Conservation (phyloP, 73 alveolate genomes). For the Paramecium sexaurelia region DNA sequence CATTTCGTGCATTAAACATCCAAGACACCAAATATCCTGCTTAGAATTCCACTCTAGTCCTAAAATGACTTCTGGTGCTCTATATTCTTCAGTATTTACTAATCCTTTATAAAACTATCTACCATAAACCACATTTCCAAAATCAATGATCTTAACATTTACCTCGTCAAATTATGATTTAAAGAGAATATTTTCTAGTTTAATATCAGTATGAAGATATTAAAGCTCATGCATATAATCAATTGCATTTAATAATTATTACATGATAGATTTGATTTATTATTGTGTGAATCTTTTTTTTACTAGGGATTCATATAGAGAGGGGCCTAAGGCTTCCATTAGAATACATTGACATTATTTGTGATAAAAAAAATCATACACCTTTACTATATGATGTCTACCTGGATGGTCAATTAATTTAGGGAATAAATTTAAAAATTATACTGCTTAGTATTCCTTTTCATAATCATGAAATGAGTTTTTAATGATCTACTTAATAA, state of each 20-base stretch:
- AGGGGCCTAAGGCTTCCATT: not conserved
- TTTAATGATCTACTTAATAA: not conserved
- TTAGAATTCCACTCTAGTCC: slow-evolving; percentile 91
- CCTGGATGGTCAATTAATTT: slow-evolving; percentile 17
- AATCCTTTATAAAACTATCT: slow-evolving; percentile 76
- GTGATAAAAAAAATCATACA: not conserved
- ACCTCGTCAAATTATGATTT: slow-evolving; percentile 68
- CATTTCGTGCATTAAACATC: slow-evolving; percentile 93
- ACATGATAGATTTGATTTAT: not conserved
- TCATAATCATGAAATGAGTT: not conserved
- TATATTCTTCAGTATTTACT: slow-evolving; percentile 89
- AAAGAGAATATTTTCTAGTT: slow-evolving; percentile 87
- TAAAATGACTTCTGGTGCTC: slow-evolving; percentile 97
- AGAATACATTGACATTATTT: not conserved
- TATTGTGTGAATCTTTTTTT: not conserved
- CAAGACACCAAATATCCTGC: slow-evolving; percentile 97
- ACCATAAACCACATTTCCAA: slow-evolving; percentile 86
- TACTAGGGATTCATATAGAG: not conserved
- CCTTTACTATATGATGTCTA: not conserved
- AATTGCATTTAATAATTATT: slow-evolving; percentile 32
- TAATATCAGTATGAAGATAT: slow-evolving; percentile 86
- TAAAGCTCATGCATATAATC: slow-evolving; percentile 65
- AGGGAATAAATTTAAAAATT: not conserved
- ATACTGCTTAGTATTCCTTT: not conserved
- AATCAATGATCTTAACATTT: slow-evolving; percentile 81